Percentiles rank a stretch among this genome's conserved stretches.
Conservation (phyloP, 306 rosid species). For the Astragalus membranaceus region DNA sequence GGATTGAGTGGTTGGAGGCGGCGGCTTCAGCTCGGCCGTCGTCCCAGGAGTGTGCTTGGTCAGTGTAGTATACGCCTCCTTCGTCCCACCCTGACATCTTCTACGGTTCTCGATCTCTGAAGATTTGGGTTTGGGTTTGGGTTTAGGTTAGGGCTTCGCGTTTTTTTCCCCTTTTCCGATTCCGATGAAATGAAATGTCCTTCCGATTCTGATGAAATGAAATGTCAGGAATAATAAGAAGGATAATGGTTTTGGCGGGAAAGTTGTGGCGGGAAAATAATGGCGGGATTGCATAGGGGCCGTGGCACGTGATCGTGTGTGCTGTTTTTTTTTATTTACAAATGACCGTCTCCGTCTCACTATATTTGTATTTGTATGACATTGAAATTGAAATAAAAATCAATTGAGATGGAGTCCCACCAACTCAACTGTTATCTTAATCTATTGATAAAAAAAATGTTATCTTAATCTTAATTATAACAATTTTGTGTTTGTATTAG, state of each 20-base stretch:
- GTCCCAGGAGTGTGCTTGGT: conserved; percentile 86
- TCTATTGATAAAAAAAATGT: no score
- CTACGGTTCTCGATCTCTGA: not conserved
- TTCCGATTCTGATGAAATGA: not conserved
- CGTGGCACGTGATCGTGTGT: not conserved
- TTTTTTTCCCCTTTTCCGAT: not conserved
- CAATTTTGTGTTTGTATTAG: no score
- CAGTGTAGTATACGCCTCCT: conserved; percentile 91
- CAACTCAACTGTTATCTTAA: no score
- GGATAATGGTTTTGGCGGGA: conserved; percentile 22
- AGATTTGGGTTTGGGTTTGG: not conserved
- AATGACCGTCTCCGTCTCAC: no score
- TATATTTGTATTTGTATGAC: no score
- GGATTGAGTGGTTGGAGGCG: conserved; percentile 57
- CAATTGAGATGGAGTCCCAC: no score
- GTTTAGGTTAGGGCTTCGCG: conserved; percentile 9
- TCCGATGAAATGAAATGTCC: not conserved
- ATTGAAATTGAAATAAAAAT: no score
- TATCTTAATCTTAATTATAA: no score
- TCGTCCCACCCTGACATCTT: conserved; percentile 99
- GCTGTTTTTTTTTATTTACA: no score
- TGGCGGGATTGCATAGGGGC: not conserved
- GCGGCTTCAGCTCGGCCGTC: conserved; percentile 35
- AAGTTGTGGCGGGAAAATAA: conserved; percentile 6
- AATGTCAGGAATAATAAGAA: not conserved